Percentiles rank a stretch among this genome's conserved stretches.
phyloP scores from a whole-genome alignment of 129 eudicot genomes.

The Saussurea involucrata region DNA sequence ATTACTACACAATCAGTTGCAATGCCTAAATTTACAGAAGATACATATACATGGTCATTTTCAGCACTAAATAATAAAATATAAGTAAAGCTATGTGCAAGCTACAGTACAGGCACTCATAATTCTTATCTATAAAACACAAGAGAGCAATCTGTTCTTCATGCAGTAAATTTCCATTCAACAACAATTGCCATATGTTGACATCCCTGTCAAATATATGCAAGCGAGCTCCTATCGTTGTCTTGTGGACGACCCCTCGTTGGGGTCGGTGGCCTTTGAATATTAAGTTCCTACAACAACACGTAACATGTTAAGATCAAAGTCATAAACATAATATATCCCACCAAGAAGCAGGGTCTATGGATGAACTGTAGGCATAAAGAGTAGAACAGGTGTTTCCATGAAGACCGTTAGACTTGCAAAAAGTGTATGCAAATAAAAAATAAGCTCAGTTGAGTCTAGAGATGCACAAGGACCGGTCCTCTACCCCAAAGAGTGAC shows the following conservation, averaged over 20 bases:
- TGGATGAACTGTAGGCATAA: too few relatives aligned
- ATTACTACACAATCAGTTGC: neutral
- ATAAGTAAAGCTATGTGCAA: neutral
- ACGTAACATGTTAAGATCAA: neutral
- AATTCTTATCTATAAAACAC: neutral
- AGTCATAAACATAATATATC: neutral
- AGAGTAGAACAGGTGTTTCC: too few relatives aligned
- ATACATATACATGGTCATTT: conserved; percentile 7
- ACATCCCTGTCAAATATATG: conserved; percentile 55
- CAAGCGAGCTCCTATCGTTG: conserved; percentile 83
- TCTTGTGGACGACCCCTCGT: conserved; percentile 96
- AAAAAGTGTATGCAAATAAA: too few relatives aligned
- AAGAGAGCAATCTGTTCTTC: neutral
- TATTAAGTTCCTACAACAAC: conserved; percentile 73
- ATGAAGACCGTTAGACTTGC: neutral
- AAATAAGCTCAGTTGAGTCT: neutral
- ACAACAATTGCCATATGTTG: neutral
- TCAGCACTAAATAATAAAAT: neutral
- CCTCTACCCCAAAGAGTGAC: too few relatives aligned
- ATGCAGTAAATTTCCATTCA: neutral
- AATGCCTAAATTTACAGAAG: conserved; percentile 19
- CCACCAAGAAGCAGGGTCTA: too few relatives aligned
- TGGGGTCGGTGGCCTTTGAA: conserved; percentile 96
- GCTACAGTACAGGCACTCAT: neutral
- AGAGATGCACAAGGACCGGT: neutral